Percentiles rank a stretch among this genome's conserved stretches.
Evolutionary conservation across 371 early-diverging fungal genomes (phyloP).

Genomic region (Mortierella sp.): DNA sequence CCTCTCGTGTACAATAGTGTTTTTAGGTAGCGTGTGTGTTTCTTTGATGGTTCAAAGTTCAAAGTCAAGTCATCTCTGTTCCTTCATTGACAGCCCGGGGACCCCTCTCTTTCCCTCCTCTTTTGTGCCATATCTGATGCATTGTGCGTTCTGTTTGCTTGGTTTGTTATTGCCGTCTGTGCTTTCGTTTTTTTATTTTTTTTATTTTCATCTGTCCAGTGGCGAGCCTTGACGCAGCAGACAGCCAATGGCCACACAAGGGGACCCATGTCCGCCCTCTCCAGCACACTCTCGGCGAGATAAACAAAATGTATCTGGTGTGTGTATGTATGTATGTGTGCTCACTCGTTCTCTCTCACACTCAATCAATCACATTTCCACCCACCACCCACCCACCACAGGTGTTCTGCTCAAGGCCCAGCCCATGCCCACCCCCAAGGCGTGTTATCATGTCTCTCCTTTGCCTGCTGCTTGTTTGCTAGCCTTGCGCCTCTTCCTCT

Average conservation of each 20-base stretch:
- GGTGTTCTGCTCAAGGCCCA: neutral
- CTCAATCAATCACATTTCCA: neutral
- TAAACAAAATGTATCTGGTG: neutral
- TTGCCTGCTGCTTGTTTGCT: neutral
- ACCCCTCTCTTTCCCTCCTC: neutral
- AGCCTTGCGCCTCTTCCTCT: neutral
- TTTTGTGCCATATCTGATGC: neutral
- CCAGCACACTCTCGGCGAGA: neutral
- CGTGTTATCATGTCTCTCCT: neutral
- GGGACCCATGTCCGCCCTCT: neutral
- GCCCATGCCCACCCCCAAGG: neutral
- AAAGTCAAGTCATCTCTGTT: neutral
- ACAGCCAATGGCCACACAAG: neutral
- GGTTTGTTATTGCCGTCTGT: slow-evolving; percentile 6
- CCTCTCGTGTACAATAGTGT: neutral
- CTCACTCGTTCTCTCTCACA: neutral
- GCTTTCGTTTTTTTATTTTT: neutral
- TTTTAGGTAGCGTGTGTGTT: too few relatives aligned
- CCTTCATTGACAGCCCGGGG: neutral
- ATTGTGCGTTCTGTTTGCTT: neutral
- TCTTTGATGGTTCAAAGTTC: neutral
- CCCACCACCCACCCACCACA: neutral
- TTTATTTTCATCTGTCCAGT: neutral
- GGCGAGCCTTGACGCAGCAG: neutral
- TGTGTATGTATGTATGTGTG: too few relatives aligned